Percentiles rank a stretch among this genome's conserved stretches.
phyloP scores from a whole-genome alignment of 202 grass and related monocot species.

The Schoenoplectus tabernaemontani region DNA sequence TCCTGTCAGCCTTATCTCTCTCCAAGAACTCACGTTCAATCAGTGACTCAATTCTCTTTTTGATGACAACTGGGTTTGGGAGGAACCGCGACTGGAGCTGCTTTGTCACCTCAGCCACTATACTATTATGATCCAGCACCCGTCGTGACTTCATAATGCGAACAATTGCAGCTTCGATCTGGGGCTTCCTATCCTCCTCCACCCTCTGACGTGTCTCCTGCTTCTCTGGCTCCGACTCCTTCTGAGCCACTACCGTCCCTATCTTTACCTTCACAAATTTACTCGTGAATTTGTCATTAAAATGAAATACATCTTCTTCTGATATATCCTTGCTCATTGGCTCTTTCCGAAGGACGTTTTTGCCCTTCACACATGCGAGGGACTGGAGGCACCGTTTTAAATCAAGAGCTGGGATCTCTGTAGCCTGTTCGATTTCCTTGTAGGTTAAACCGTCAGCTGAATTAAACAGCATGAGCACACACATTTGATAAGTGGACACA shows the following conservation, averaged over 20 bases:
- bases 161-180: slow-evolving; percentile 93
- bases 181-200: slow-evolving; percentile 95
- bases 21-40: slow-evolving; percentile 97
- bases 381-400: slow-evolving; percentile 95
- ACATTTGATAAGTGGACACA: slow-evolving; percentile 98
- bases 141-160: slow-evolving; percentile 93
- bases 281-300: slow-evolving; percentile 96
- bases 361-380: slow-evolving; percentile 95
- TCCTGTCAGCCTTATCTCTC: slow-evolving; percentile 91
- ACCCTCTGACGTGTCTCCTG: slow-evolving; percentile 90
- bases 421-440: slow-evolving; percentile 77
- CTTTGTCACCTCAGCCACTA: slow-evolving; percentile 83
- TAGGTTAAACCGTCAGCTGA: slow-evolving; percentile 48
- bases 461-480: slow-evolving; percentile 91
- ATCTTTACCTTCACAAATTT: slow-evolving; percentile 99
- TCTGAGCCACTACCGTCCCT: slow-evolving; percentile 82
- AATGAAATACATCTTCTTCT: slow-evolving; percentile 82
- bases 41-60: slow-evolving; percentile 89
- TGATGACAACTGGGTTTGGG: slow-evolving; percentile 92
- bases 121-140: slow-evolving; percentile 90
- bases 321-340: slow-evolving; percentile 99
- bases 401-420: slow-evolving; percentile 76
- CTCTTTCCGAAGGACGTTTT: slow-evolving; percentile 90
- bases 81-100: slow-evolving; percentile 87
- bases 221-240: slow-evolving; percentile 94